These are phyloP conservation scores for Musa itinerans DNA, from an alignment of 176 grass and related monocot species.

Conservation along the genomic window DNA sequence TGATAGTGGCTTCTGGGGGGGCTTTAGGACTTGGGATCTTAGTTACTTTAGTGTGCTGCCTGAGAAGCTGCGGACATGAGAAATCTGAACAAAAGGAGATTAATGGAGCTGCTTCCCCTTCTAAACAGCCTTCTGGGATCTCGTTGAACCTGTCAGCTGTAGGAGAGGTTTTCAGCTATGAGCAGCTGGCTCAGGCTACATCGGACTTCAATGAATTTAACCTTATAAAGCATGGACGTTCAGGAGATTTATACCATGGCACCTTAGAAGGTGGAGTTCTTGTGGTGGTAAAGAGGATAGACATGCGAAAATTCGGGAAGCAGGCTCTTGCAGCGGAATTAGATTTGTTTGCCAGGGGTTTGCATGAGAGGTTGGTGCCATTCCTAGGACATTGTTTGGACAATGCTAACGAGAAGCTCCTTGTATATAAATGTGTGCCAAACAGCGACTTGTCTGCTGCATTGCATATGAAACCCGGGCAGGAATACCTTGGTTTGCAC, in stretches of 20 bases:
- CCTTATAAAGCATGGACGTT: slow-evolving; percentile 67
- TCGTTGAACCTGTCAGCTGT: slow-evolving; percentile 40
- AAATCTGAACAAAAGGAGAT: slow-evolving; percentile 27
- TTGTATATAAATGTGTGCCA: slow-evolving; percentile 76
- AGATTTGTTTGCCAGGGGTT: slow-evolving; percentile 69
- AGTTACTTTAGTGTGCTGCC: slow-evolving; percentile 24
- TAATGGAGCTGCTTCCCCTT: neutral
- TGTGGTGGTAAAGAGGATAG: slow-evolving; percentile 68
- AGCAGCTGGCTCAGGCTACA: slow-evolving; percentile 46
- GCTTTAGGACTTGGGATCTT: slow-evolving; percentile 31
- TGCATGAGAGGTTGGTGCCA: slow-evolving; percentile 57
- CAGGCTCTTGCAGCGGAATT: slow-evolving; percentile 60
- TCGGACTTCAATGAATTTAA: slow-evolving; percentile 48
- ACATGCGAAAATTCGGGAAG: slow-evolving; percentile 30
- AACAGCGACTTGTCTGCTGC: slow-evolving; percentile 61
- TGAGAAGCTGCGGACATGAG: slow-evolving; percentile 12
- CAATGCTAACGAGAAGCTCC: slow-evolving; percentile 60
- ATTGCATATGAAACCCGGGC: slow-evolving; percentile 53
- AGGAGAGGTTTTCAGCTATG: slow-evolving; percentile 61
- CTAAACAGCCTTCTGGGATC: slow-evolving; percentile 29
- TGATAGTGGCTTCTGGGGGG: slow-evolving; percentile 70
- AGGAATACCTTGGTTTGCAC: slow-evolving; percentile 69
- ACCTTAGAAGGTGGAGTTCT: slow-evolving; percentile 44
- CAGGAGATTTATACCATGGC: slow-evolving; percentile 73
- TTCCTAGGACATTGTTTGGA: slow-evolving; percentile 77